Percentiles rank a stretch among this genome's conserved stretches.
Conservation (phyloP, 768 basidiomycete genomes). For the Tricholoma bakamatsutake region DNA sequence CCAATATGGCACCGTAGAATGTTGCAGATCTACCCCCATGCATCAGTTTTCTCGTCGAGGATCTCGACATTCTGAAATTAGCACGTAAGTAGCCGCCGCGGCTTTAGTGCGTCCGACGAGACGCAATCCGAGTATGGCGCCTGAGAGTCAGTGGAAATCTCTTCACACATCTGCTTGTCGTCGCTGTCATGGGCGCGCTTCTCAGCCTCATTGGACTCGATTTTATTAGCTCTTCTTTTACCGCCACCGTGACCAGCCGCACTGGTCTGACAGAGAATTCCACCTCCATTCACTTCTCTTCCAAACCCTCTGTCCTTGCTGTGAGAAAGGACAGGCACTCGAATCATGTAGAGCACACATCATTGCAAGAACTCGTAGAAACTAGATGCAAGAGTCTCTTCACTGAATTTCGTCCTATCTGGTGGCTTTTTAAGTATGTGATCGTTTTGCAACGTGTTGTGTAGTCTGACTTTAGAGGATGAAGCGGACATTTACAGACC, state of each 20-base stretch:
- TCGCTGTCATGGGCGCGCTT: constrained; percentile 20
- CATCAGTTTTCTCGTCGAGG: no score
- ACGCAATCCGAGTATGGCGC: no score
- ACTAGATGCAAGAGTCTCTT: constrained; percentile 38
- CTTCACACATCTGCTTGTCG: neutral
- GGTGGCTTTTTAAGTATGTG: constrained; percentile 45
- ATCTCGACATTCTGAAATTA: no score
- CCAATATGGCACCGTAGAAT: no score
- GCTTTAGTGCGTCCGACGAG: constrained; percentile 7
- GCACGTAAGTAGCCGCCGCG: no score
- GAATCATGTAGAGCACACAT: constrained; percentile 29
- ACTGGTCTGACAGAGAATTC: constrained; percentile 12
- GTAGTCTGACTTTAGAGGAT: neutral
- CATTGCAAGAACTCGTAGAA: constrained; percentile 34
- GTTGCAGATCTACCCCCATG: no score
- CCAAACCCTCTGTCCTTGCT: constrained; percentile 29
- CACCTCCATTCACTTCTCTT: constrained; percentile 33
- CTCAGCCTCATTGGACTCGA: constrained; percentile 24
- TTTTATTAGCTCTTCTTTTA: constrained; percentile 31
- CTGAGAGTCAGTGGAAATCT: neutral
- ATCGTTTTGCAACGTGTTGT: neutral
- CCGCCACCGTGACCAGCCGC: constrained; percentile 5
- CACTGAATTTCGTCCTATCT: constrained; percentile 36
- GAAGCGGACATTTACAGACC: constrained; percentile 61
- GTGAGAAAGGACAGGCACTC: constrained; percentile 27